phyloP scores from a whole-genome alignment of 73 alveolate species.

The Symbiodinium natans region DNA sequence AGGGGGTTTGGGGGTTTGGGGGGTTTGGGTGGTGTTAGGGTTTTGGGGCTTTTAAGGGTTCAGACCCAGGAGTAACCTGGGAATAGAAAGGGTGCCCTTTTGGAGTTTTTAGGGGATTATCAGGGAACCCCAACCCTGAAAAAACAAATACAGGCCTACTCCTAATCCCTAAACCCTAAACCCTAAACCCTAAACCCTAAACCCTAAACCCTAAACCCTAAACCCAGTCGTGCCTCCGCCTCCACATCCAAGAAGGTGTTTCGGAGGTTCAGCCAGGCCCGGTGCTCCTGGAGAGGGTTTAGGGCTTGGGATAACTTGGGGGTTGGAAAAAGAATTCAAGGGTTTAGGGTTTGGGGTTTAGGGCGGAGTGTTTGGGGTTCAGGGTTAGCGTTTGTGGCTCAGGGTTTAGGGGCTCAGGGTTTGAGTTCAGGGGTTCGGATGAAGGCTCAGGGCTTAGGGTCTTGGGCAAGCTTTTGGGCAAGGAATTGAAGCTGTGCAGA shows the following conservation, averaged over 20 bases:
- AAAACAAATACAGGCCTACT: too few relatives aligned
- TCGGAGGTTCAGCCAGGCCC: background rate
- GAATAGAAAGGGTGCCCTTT: too few relatives aligned
- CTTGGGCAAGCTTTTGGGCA: too few relatives aligned
- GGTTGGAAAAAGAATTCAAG: too few relatives aligned
- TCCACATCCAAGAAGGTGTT: constrained; percentile 20
- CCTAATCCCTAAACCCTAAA: background rate
- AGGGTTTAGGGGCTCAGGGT: background rate
- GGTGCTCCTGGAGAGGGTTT: background rate
- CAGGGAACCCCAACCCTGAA: too few relatives aligned
- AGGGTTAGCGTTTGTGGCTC: background rate
- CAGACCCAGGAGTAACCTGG: too few relatives aligned
- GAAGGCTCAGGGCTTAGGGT: too few relatives aligned
- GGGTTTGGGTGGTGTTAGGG: too few relatives aligned
- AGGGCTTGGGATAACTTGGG: background rate
- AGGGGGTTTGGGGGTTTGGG: background rate
- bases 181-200: background rate
- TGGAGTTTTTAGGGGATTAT: too few relatives aligned
- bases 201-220: background rate
- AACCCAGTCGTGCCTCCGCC: background rate
- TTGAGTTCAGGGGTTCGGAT: too few relatives aligned
- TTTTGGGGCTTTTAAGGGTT: too few relatives aligned
- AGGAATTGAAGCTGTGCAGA: too few relatives aligned
- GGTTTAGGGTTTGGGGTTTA: background rate
- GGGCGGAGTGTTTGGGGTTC: background rate